Evolutionary conservation across 2,329 filamentous ascomycete species (phyloP).

Genomic region (Trichoderma aggressivum): DNA sequence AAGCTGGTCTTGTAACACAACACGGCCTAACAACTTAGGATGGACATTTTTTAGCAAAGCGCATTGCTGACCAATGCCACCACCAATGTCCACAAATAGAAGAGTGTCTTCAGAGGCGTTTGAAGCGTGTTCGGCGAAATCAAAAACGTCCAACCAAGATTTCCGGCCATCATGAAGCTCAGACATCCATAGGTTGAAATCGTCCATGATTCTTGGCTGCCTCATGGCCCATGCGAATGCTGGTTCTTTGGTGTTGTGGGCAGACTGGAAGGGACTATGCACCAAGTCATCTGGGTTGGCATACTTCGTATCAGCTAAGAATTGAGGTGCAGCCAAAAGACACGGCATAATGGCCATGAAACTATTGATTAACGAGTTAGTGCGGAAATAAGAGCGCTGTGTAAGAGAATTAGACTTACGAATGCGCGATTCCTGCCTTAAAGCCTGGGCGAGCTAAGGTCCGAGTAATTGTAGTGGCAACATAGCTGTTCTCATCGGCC

Average conservation of each 20-base stretch:
- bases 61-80: conserved; percentile 25
- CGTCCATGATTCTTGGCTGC: background rate
- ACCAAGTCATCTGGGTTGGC: background rate
- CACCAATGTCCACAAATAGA: conserved; percentile 20
- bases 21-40: conserved; percentile 15
- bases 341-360: background rate
- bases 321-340: background rate
- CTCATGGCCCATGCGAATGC: background rate
- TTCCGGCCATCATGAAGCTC: background rate
- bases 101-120: background rate
- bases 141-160: background rate
- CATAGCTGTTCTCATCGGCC: background rate
- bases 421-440: background rate
- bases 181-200: background rate
- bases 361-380: background rate
- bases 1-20: conserved; percentile 26
- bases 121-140: background rate
- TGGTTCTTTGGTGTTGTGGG: background rate
- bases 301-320: background rate
- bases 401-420: background rate
- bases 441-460: background rate
- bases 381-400: background rate
- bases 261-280: background rate
- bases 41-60: conserved; percentile 16
- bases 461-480: background rate